These are phyloP conservation scores for Penicillium crustosum DNA, from an alignment of 2,329 filamentous ascomycete genomes.

Conservation along the genomic window DNA sequence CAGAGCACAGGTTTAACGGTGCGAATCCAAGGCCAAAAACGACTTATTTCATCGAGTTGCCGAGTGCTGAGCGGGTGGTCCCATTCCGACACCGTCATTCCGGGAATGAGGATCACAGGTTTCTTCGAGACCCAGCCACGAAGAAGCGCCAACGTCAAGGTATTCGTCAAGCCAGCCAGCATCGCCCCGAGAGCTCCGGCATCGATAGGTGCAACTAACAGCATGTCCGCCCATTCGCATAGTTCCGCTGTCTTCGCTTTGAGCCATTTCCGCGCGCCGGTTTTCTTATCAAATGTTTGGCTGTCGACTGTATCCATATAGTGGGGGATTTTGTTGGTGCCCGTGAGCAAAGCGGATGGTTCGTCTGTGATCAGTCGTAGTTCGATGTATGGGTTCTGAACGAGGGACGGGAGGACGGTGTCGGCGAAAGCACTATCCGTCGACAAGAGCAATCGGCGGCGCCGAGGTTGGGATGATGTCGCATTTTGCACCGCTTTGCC, in stretches of 20 bases:
- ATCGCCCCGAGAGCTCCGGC: constrained; percentile 83
- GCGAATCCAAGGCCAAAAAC: constrained; percentile 84
- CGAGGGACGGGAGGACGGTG: constrained; percentile 39
- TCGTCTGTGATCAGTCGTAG: constrained; percentile 46
- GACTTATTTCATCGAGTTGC: constrained; percentile 77
- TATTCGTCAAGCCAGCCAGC: constrained; percentile 80
- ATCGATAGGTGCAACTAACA: constrained; percentile 81
- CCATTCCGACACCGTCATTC: constrained; percentile 89
- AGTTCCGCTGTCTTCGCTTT: constrained; percentile 57
- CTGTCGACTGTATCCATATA: constrained; percentile 44
- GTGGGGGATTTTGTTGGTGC: constrained; percentile 40
- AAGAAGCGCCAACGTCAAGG: constrained; percentile 74
- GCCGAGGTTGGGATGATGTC: constrained; percentile 16
- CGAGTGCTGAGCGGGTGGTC: constrained; percentile 85
- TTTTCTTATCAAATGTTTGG: constrained; percentile 41
- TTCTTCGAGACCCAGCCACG: constrained; percentile 86
- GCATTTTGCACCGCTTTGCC: constrained; percentile 7
- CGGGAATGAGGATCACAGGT: constrained; percentile 78
- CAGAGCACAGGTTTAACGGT: constrained; percentile 79
- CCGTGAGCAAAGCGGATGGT: constrained; percentile 37
- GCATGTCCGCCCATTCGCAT: constrained; percentile 82
- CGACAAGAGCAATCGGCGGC: constrained; percentile 37
- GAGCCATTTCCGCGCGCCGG: constrained; percentile 40
- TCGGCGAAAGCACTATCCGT: constrained; percentile 44
- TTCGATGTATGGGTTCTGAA: constrained; percentile 41